A percentile compares a stretch with the other conserved stretches of the same genome.
These are phyloP conservation scores for Baorangia bicolor DNA, from an alignment of 768 basidiomycete genomes.

Conservation along the genomic window DNA sequence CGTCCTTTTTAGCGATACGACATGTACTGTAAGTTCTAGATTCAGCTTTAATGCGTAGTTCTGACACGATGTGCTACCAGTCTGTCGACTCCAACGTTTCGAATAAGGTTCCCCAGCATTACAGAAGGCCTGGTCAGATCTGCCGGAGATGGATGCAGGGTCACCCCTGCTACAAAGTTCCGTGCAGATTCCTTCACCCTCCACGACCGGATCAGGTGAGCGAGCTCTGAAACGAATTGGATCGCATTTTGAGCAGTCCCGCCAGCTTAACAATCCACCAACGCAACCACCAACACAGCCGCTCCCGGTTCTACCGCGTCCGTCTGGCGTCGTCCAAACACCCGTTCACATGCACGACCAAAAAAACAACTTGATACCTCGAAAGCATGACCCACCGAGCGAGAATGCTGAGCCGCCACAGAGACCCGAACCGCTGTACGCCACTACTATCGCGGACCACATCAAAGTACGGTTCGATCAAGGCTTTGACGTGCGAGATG, in stretches of 20 bases:
- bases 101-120: background rate
- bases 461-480: slow-evolving; percentile 54
- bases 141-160: slow-evolving; percentile 8
- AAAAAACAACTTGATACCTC: background rate
- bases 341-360: background rate
- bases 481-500: slow-evolving; percentile 57
- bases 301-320: background rate
- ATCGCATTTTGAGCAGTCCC: background rate
- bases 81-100: slow-evolving; percentile 20
- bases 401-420: background rate
- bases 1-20: slow-evolving; percentile 13
- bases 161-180: rapidly evolving
- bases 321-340: background rate
- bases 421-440: slow-evolving; percentile 22
- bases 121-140: rapidly evolving
- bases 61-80: slow-evolving; percentile 6
- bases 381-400: background rate
- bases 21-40: slow-evolving; percentile 17
- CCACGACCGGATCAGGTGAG: slow-evolving; percentile 12
- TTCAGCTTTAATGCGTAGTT: background rate
- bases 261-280: background rate
- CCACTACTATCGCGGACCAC: slow-evolving; percentile 48
- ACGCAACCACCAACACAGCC: background rate
- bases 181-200: slow-evolving; percentile 14
- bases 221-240: background rate